These are phyloP conservation scores for Exophiala sp. DNA, from an alignment of 2,329 filamentous ascomycete genomes.

Conservation along the genomic window DNA sequence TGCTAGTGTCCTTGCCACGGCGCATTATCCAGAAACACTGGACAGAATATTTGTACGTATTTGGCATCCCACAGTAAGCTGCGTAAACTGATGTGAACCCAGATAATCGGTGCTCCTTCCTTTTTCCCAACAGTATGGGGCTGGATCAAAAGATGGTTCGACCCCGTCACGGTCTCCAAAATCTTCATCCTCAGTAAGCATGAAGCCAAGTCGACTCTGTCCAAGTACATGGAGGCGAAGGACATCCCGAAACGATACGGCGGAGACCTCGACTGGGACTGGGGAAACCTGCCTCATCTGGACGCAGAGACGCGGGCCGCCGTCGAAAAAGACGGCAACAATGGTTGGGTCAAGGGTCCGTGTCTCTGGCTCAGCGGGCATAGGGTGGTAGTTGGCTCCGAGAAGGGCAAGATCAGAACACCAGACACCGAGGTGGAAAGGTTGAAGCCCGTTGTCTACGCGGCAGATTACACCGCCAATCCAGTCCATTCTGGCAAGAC, in stretches of 20 bases:
- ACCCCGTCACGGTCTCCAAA: conserved; percentile 89
- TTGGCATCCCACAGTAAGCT: not conserved
- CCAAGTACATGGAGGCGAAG: conserved; percentile 72
- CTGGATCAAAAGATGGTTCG: conserved; percentile 89
- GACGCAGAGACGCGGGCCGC: conserved; percentile 50
- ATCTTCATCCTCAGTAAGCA: conserved; percentile 79
- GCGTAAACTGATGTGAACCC: not conserved
- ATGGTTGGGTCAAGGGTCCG: conserved; percentile 28
- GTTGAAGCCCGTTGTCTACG: conserved; percentile 25
- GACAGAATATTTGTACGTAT: conserved; percentile 68
- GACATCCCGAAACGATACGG: conserved; percentile 90
- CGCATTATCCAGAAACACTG: conserved; percentile 91
- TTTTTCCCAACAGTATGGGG: conserved; percentile 85
- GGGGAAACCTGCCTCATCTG: conserved; percentile 70
- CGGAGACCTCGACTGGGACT: conserved; percentile 77
- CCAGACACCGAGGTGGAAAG: conserved; percentile 21
- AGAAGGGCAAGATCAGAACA: conserved; percentile 26
- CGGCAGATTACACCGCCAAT: conserved; percentile 25
- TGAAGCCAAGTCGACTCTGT: conserved; percentile 74
- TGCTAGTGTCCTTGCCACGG: conserved; percentile 80
- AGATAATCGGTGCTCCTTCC: conserved; percentile 81
- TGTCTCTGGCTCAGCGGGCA: conserved; percentile 28
- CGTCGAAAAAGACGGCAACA: conserved; percentile 26
- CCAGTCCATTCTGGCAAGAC: conserved; percentile 25
- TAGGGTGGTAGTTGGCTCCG: conserved; percentile 27